Base-by-base conservation (phyloP, 805 yeast genomes). In the Metschnikowia lochheadii region DNA sequence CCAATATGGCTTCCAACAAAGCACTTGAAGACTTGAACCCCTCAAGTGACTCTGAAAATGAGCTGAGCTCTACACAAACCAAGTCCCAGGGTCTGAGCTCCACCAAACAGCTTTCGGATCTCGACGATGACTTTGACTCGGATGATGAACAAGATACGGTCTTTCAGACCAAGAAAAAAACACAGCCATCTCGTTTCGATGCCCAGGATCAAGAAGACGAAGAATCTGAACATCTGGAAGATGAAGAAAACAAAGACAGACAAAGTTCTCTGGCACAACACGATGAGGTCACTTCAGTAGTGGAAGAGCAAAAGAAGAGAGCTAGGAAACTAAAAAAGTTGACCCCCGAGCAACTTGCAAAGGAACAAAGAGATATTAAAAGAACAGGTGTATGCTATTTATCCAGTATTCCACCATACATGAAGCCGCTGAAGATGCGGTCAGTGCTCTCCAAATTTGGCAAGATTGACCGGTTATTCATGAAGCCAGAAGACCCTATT, bases 381-480 rank as follows among this genome's bases (percentile, higher is more conserved):
- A 83, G 80, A 59, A 84, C 96, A 0, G 99, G 99, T 5, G 97
- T 94, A 1, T 85, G 96, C n/a, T 94, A 94, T 59, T 67, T 94
- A 2, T 90, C 97, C 0, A 80, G 85, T 45, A 80, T 94, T 8
- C 99, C 99, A 0, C 99, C 99, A 23, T 94, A 87, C 64, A 94
- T 94, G 99, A 91, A 91, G 64, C 98, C 99, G 1, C 81, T 85
- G 1, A 94, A 90, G 64, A 74, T 94, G 69, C 78, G 96, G 60
- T 94, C 90, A 46, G 79, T 94, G 11, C 72, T 94, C 33, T 67
- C 83, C 3, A 75, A 89, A 54, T 94, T 92, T 69, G 99, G 99
- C 10, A 83, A 82, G 52, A 78, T 92, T n/a, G 96, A 89, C 60
- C 76, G 98, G 56, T 71, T 94, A 6, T 94, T 86, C 64, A 69